Evolutionary conservation across 306 rosid genomes (phyloP).

Genomic region (Amphicarpaea edgeworthii): DNA sequence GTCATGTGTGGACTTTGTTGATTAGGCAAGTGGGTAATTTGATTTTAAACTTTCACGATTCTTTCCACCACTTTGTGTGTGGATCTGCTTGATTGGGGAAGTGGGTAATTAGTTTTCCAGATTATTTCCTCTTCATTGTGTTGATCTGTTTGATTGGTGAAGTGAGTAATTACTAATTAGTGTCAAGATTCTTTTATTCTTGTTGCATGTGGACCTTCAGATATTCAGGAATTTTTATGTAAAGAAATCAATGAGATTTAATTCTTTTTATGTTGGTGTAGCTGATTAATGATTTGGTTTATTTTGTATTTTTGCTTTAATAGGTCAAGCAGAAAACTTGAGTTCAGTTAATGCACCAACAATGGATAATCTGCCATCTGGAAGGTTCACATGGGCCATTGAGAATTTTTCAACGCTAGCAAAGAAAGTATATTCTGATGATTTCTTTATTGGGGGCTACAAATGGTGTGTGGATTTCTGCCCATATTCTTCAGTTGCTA

Average conservation of each 20-base stretch:
- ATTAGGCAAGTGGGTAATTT: slow-evolving; percentile 14
- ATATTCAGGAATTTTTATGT: background rate
- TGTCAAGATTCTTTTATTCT: background rate
- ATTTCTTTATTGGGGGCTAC: background rate
- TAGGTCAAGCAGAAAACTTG: background rate
- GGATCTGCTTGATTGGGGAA: slow-evolving; percentile 2
- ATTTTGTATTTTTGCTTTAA: background rate
- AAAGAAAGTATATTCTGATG: slow-evolving; percentile 5
- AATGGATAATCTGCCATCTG: background rate
- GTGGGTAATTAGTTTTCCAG: slow-evolving; percentile 17
- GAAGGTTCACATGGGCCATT: slow-evolving; percentile 14
- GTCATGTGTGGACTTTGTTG: background rate
- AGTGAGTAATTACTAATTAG: background rate
- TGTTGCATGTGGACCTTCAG: background rate
- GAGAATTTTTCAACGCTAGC: background rate
- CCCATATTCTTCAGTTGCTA: background rate
- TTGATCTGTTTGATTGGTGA: background rate
- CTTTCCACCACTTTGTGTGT: background rate
- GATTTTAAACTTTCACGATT: slow-evolving; percentile 17
- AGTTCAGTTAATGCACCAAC: background rate
- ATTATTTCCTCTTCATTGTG: background rate
- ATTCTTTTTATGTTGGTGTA: background rate
- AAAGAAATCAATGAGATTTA: background rate
- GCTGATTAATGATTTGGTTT: background rate
- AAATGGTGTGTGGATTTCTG: background rate